These are phyloP conservation scores for Cordyceps cateniannulata DNA, from an alignment of 2,329 filamentous ascomycete species.

Conservation along the genomic window DNA sequence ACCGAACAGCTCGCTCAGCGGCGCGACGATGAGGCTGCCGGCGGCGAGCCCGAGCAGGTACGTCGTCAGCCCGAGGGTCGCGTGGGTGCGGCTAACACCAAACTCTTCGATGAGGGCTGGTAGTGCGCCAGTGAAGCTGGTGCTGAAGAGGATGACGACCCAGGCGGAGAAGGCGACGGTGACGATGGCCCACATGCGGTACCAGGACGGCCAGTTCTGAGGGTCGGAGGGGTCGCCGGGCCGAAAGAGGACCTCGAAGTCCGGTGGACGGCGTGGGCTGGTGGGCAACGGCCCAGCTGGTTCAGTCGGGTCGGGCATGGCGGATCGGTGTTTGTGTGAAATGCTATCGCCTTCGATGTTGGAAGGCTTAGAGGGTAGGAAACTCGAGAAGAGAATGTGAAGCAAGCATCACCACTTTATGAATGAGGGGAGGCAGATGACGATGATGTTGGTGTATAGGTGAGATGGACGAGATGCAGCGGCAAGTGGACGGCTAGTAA, in stretches of 20 bases:
- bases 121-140: constrained; percentile 64
- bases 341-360: not conserved
- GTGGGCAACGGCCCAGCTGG: not conserved
- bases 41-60: constrained; percentile 65
- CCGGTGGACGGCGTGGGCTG: constrained; percentile 17
- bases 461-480: not conserved
- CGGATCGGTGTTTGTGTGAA: too few relatives aligned
- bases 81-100: constrained; percentile 45
- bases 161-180: constrained; percentile 32
- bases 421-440: not conserved
- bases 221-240: constrained; percentile 59
- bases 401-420: not conserved
- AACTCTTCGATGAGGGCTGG: constrained; percentile 60
- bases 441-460: not conserved
- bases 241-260: constrained; percentile 64
- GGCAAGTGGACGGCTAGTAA: not conserved
- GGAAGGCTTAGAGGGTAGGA: too few relatives aligned
- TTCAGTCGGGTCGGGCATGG: not conserved
- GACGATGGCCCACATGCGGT: constrained; percentile 29
- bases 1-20: constrained; percentile 60
- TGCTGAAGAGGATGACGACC: constrained; percentile 58
- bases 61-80: constrained; percentile 64
- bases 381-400: not conserved
- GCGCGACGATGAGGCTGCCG: constrained; percentile 62
- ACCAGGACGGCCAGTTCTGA: constrained; percentile 55